phyloP scores from a whole-genome alignment of 2,329 filamentous ascomycete genomes.

The Trichoderma arundinaceum region DNA sequence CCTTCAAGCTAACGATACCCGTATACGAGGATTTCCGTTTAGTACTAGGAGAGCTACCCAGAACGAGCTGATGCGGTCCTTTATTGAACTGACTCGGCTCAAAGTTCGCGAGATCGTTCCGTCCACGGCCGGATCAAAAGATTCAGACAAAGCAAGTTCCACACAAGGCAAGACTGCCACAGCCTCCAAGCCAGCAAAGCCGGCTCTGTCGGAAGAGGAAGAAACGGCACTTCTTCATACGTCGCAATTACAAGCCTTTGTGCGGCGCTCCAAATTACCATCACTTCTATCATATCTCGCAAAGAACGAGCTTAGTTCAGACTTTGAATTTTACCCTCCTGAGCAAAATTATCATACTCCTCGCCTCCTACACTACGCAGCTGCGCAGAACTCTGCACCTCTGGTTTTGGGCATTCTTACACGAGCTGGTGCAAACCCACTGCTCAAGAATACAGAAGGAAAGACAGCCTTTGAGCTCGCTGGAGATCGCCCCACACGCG shows the following conservation, averaged over 20 bases:
- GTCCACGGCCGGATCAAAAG: constrained; percentile 56
- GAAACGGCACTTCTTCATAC: constrained; percentile 84
- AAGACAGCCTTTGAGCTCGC: constrained; percentile 86
- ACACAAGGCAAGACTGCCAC: constrained; percentile 43
- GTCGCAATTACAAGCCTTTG: constrained; percentile 83
- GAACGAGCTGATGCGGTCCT: constrained; percentile 90
- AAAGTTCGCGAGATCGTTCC: constrained; percentile 83
- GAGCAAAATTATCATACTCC: constrained; percentile 79
- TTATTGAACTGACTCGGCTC: constrained; percentile 89
- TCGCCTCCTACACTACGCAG: constrained; percentile 83
- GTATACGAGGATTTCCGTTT: constrained; percentile 89
- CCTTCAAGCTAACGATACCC: constrained; percentile 75
- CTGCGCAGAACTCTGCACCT: constrained; percentile 77
- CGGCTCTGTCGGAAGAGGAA: constrained; percentile 79
- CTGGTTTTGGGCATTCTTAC: constrained; percentile 78
- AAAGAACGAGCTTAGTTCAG: constrained; percentile 71
- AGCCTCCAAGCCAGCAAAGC: constrained; percentile 59
- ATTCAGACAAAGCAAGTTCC: constrained; percentile 46
- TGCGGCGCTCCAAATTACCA: constrained; percentile 87
- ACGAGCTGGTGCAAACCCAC: constrained; percentile 78
- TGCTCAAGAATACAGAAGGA: constrained; percentile 71
- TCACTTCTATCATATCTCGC: constrained; percentile 83
- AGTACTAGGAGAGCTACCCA: constrained; percentile 91
- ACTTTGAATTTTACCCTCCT: constrained; percentile 76
- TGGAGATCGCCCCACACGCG: constrained; percentile 82